Evolutionary conservation across 441 rosid genomes (phyloP), one percentile per base, ranked within the genome.

Genomic region (Lepidium campestre): DNA sequence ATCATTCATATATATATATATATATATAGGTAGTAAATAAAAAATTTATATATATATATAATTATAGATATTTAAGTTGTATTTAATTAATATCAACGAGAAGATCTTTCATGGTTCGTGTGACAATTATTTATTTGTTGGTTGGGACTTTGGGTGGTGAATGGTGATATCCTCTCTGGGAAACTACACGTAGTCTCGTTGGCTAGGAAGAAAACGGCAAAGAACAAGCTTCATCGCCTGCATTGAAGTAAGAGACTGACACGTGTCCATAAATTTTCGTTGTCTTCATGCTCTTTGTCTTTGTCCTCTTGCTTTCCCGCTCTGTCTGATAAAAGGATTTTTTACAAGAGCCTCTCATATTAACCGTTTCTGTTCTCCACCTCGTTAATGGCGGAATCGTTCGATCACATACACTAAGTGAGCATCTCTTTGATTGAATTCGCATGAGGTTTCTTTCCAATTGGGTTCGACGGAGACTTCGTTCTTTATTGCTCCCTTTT

Each of bases 401-500:
- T 57, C 48, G 41, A 45, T 20, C 40, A 5, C 37, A 63, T 54
- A 20, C 44, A 58, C 49, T 25, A 44, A 48, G 19, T 23, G 14
- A 20, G 65, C 70, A 67, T 77, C 68, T 37, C 22, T 13, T 52
- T 37, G 64, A 62, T 14, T 18, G 31, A 36, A 41, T 67, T 68
- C 48, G 25, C 57, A 58, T 68, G 45, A 82, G 83, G 89, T 74
- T 90, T 71, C 58, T 93, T 54, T 66, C 62, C 65, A 65, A 77
- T 59, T 19, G 79, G 29, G 27, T 88, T 52, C 78, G 76, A 57
- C 86, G 86, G 82, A 78, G 78, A 74, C 83, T 93, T 22, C 72
- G 69, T 46, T 73, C 91, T 68, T 80, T 82, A 9, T 75, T 93
- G 67, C 85, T 68, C 45, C 85, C 92, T 44, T 88, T 90, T 91